A percentile compares a stretch with the other conserved stretches of the same genome.
phyloP scores from a whole-genome alignment of 2,329 filamentous ascomycete genomes.

The Neospermospora avenae region DNA sequence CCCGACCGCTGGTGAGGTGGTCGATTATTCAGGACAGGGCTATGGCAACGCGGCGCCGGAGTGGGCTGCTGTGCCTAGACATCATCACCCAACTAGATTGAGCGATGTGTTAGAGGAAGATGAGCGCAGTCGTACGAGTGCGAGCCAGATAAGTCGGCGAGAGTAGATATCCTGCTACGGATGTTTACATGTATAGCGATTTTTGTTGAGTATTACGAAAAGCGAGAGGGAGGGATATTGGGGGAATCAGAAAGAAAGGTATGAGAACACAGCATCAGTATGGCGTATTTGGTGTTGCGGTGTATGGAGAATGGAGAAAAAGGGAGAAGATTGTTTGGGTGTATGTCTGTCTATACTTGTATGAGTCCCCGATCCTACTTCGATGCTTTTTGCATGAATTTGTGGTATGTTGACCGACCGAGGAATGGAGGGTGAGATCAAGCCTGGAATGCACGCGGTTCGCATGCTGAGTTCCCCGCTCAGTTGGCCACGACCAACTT shows the following conservation, averaged over 20 bases:
- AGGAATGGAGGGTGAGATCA: neutral
- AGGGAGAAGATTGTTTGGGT: neutral
- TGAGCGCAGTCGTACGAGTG: slow-evolving; percentile 72
- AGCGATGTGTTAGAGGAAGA: slow-evolving; percentile 89
- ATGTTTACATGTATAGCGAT: neutral
- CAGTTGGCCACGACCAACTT: too few relatives aligned
- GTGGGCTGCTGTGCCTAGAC: slow-evolving; percentile 74
- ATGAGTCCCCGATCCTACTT: neutral
- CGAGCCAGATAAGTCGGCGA: slow-evolving; percentile 31
- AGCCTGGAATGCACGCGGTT: neutral
- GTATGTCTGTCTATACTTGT: neutral
- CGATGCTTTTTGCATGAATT: neutral
- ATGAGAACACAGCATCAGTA: slow-evolving; percentile 4
- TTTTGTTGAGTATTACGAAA: neutral
- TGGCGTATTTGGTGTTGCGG: slow-evolving; percentile 6
- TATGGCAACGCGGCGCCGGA: slow-evolving; percentile 61
- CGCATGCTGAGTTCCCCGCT: too few relatives aligned
- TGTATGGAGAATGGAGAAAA: neutral
- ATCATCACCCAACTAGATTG: slow-evolving; percentile 83
- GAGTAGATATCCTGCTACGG: slow-evolving; percentile 8
- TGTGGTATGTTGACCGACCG: neutral
- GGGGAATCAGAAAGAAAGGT: neutral
- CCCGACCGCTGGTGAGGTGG: slow-evolving; percentile 25
- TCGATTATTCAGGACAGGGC: slow-evolving; percentile 65
- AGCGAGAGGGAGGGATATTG: neutral